Evolutionary conservation across 139 green algal genomes (phyloP).

Genomic region (Diplosphaera chodatii): DNA sequence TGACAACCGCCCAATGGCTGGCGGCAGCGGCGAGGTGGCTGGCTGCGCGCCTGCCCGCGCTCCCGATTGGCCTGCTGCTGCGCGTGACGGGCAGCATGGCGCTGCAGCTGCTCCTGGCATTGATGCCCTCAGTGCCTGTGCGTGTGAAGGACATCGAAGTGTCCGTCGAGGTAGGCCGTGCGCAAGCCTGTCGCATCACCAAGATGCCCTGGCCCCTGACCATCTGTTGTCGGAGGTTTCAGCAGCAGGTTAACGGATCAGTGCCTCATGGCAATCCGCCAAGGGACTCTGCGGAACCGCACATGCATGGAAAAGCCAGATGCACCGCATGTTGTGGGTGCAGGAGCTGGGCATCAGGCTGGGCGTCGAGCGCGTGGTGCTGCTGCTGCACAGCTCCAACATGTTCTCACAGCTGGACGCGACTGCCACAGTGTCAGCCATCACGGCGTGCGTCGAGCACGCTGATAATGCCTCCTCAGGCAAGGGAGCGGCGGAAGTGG

Average conservation of each 20-base stretch:
- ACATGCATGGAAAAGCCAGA: no score
- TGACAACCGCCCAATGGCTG: not conserved
- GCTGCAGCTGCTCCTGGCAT: slow-evolving; percentile 8
- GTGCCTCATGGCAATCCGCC: no score
- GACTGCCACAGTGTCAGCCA: not conserved
- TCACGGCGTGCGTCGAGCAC: not conserved
- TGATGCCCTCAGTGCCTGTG: slow-evolving; percentile 18
- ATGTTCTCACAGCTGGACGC: slow-evolving; percentile 10
- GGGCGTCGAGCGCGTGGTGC: slow-evolving; percentile 1
- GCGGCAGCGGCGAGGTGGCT: not conserved
- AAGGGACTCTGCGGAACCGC: no score
- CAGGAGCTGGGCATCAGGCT: slow-evolving; percentile 3
- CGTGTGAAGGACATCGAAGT: slow-evolving; percentile 11
- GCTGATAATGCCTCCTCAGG: not conserved
- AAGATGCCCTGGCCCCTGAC: no score
- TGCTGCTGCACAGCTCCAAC: slow-evolving; percentile 12
- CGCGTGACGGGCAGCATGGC: not conserved
- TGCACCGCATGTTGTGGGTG: no score
- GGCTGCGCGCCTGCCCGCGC: not conserved
- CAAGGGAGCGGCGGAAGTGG: no score
- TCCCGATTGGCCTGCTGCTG: not conserved
- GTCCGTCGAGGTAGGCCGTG: slow-evolving; percentile 3
- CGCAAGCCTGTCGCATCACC: no score
- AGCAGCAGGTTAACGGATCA: no score
- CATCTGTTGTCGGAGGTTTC: no score